Base-by-base conservation (phyloP, 495 filamentous ascomycete species). In the Penicillium angulare region DNA sequence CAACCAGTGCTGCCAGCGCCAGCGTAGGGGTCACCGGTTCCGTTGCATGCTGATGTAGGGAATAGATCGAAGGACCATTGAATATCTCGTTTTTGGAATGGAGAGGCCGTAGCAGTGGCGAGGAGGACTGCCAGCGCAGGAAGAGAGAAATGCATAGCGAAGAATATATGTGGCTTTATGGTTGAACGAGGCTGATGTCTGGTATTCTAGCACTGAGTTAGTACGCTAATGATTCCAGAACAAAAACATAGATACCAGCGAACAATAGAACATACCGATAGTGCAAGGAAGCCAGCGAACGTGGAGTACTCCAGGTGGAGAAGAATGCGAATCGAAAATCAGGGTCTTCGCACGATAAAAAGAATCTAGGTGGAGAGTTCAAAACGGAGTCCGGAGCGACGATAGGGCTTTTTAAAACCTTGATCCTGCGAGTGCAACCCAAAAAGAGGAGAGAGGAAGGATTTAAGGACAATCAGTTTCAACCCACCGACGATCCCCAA, bases 61-160 rank as follows among this genome's bases (percentile, higher is more conserved):
- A 55, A 63, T 0, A 65, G 54, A 10, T 59, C 51, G 39, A 65
- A 65, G 43, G 60, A 60, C 62, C 62, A 65, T 34, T 57, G 51
- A 20, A 53, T 16, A 1, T 57, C 56, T 36, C 59, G 59, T 9
- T 36, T 21, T 17, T 52, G 23, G 35, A 65, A 49, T 8, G 62
- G 62, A 43, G 60, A 57, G 18, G 61, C 57, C 6, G 52, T 46
- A 16, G 54, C 20, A 39, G 27, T 52, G 33, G 43, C 13, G 27
- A 62, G 39, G 47, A 59, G 18, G 29, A 45, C 9, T 12, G 33
- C 18, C 16, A 34, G 38, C 6, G 39, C 27, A 2, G 24, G 16
- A 5, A 56, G 10, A 21, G 7, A 41, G 18, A 13, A n/a, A 6
- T 12, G 38, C 9, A 41, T 9, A n/a, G 38, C 38, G 38, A n/a